A percentile compares a stretch with the other conserved stretches of the same genome.
phyloP scores from a whole-genome alignment of 2,329 filamentous ascomycete genomes.

The Tolypocladium album region DNA sequence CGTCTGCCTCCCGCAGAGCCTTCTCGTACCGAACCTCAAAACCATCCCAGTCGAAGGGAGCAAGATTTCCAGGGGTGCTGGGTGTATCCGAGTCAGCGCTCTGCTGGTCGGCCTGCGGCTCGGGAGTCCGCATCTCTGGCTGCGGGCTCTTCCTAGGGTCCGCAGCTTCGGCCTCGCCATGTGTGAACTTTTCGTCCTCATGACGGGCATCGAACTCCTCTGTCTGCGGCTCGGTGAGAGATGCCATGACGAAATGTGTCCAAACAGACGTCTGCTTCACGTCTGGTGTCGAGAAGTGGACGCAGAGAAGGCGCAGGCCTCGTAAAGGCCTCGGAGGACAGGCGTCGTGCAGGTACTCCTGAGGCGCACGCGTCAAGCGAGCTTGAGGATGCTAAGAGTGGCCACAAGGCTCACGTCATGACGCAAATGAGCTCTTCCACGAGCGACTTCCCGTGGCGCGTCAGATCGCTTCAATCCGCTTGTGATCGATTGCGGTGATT shows the following conservation, averaged over 20 bases:
- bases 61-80: slow-evolving; percentile 41
- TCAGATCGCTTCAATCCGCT: background rate
- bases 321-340: background rate
- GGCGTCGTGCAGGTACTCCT: background rate
- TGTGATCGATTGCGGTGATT: background rate
- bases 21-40: slow-evolving; percentile 60
- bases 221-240: slow-evolving; percentile 3
- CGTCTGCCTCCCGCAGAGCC: slow-evolving; percentile 51
- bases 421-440: background rate
- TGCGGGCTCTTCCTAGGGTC: slow-evolving; percentile 10
- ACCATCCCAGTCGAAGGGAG: slow-evolving; percentile 64
- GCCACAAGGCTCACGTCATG: background rate
- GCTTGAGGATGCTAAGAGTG: background rate
- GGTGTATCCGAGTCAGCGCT: slow-evolving; percentile 24
- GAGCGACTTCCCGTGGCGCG: background rate
- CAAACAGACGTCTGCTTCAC: background rate
- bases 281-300: background rate
- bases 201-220: slow-evolving; percentile 1
- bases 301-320: background rate
- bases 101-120: slow-evolving; percentile 23
- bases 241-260: slow-evolving; percentile 5
- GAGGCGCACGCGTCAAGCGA: background rate
- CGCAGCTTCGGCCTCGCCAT: slow-evolving; percentile 10
- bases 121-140: slow-evolving; percentile 22
- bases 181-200: slow-evolving; percentile 4